Evolutionary conservation across 1,284 basidiomycete species (phyloP).

Genomic region (Amylostereum areolatum): DNA sequence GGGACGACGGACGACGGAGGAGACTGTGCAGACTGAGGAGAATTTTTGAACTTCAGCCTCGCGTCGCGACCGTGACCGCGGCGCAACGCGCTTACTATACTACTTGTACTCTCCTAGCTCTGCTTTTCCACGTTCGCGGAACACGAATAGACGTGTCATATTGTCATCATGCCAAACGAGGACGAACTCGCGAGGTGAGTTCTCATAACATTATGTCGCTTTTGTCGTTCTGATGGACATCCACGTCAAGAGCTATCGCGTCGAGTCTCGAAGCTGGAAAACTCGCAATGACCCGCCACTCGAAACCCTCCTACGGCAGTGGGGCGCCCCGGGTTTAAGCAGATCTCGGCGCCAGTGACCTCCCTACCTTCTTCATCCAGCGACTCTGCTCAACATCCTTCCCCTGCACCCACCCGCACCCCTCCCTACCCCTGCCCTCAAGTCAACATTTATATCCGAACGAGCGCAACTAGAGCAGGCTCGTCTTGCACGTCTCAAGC

Average conservation of each 20-base stretch:
- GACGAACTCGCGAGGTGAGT: slow-evolving; percentile 10
- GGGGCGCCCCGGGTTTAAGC: slow-evolving; percentile 30
- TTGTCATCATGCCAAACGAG: slow-evolving; percentile 6
- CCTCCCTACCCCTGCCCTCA: not conserved
- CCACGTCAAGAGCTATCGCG: slow-evolving; percentile 22
- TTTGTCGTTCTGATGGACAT: not conserved
- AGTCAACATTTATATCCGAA: slow-evolving; percentile 44
- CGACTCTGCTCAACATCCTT: slow-evolving; percentile 3
- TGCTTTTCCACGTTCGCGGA: too few relatives aligned
- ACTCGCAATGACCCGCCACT: slow-evolving; percentile 3
- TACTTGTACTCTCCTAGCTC: too few relatives aligned
- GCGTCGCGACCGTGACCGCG: too few relatives aligned
- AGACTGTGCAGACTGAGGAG: too few relatives aligned
- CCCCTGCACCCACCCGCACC: not conserved
- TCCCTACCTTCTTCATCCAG: slow-evolving; percentile 4
- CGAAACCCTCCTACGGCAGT: slow-evolving; percentile 6
- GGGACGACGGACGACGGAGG: too few relatives aligned
- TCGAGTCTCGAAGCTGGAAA: slow-evolving; percentile 23
- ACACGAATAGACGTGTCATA: too few relatives aligned
- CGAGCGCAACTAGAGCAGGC: slow-evolving; percentile 63
- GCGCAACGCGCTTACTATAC: too few relatives aligned
- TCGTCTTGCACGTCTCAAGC: slow-evolving; percentile 57
- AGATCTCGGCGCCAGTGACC: slow-evolving; percentile 20
- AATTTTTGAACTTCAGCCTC: too few relatives aligned
- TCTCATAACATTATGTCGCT: too few relatives aligned